phyloP scores from a whole-genome alignment of 352 stramenopile species.

The Pythium oligandrum region DNA sequence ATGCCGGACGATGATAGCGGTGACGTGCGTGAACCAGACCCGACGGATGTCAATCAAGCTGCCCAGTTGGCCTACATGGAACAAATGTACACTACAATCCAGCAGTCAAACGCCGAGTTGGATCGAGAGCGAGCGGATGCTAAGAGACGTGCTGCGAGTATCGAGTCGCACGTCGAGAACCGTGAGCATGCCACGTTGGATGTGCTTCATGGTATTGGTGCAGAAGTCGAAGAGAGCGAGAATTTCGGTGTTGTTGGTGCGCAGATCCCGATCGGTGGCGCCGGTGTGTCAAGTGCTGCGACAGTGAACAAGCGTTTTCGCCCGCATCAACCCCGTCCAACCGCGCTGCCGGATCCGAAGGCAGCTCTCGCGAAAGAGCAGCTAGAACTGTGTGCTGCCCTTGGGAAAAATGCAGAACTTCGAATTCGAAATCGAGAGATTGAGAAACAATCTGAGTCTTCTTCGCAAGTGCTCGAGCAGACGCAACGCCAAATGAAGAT shows the following conservation, averaged over 20 bases:
- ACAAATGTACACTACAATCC: slow-evolving; percentile 63
- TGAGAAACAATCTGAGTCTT: slow-evolving; percentile 40
- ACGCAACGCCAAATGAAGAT: slow-evolving; percentile 59
- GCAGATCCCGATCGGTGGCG: slow-evolving; percentile 2
- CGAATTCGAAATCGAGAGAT: slow-evolving; percentile 52
- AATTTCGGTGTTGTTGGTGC: slow-evolving; percentile 17
- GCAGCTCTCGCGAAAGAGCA: slow-evolving; percentile 31
- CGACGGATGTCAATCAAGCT: slow-evolving; percentile 23
- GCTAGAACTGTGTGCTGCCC: slow-evolving; percentile 46
- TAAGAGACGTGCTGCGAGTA: slow-evolving; percentile 6
- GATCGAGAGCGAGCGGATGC: slow-evolving; percentile 32
- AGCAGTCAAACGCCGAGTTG: slow-evolving; percentile 38
- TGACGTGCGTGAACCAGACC: slow-evolving; percentile 7
- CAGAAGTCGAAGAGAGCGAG: slow-evolving; percentile 17
- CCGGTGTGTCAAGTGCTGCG: slow-evolving; percentile 5
- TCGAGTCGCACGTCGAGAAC: slow-evolving; percentile 17
- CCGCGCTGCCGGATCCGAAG: slow-evolving; percentile 6
- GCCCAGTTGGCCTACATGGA: slow-evolving; percentile 63
- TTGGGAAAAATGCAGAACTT: slow-evolving; percentile 64
- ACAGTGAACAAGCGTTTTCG: slow-evolving; percentile 15
- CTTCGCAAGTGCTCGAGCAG: slow-evolving; percentile 38
- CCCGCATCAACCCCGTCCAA: slow-evolving; percentile 13
- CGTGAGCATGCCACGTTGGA: slow-evolving; percentile 16
- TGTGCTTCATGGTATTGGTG: slow-evolving; percentile 14
- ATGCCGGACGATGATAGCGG: not conserved